Evolutionary conservation across 2,329 filamentous ascomycete genomes (phyloP), one percentile per base, ranked within the genome.

Genomic region (Colletotrichum eremochloae): DNA sequence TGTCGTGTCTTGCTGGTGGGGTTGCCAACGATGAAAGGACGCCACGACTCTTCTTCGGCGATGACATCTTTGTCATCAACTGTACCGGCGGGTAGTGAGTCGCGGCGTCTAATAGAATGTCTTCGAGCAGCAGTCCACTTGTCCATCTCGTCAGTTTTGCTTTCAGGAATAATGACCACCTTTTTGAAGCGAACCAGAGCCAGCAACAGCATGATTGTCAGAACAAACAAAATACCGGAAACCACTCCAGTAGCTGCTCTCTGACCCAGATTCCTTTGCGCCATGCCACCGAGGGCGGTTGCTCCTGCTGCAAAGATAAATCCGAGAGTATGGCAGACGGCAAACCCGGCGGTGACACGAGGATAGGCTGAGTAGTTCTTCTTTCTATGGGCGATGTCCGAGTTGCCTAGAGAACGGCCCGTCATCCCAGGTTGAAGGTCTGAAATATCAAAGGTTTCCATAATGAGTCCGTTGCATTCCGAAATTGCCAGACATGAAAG

Each of bases 381-480:
- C 57, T 84, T 82, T 55, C 85, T 86, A 20, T 81, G 80, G 12
- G 78, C 77, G 63, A 80, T 81, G 15, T 79, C 78, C 6, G 82
- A 82, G 4, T 78, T 76, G n/a, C 83, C 83, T 38, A 81, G 83
- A n/a, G 85, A 85, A 20, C 85, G 84, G 40, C 88, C 88, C 8
- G 87, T 92, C 84, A 92, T 91, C 14, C 92, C 91, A 2, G 92
- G 90, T 75, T 93, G 92, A 5, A 95, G 84, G 79, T 95, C 93
- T 52, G 91, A 94, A n/a, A 91, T 93, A 79, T 95, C 93, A 79
- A 92, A 95, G 0, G 91, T 91, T 78, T 95, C 93, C 93, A 95
- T 95, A 78, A 95, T 88, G 42, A 95, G 82, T 0, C 93, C 92
- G 74, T 92, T 89, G 80, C 93, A 94, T 80, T 95, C 93, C 2